Percentiles rank a stretch among this genome's conserved stretches.
Conservation (phyloP, 2,329 filamentous ascomycete genomes). For the Fusarium longipes region DNA sequence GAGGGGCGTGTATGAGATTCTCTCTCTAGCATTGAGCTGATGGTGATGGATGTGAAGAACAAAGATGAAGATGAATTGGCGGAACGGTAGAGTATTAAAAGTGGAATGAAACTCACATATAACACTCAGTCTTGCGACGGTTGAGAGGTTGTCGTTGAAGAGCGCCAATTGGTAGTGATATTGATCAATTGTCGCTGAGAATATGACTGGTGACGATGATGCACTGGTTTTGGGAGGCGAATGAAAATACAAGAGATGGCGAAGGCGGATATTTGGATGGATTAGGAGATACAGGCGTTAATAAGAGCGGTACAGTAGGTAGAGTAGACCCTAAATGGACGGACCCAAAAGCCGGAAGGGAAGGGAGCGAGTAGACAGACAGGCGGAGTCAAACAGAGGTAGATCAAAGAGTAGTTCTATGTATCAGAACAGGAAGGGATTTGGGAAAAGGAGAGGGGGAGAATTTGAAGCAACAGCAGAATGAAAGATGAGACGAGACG, state of each 20-base stretch:
- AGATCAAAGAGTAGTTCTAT: background rate
- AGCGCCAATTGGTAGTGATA: background rate
- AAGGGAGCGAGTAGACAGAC: background rate
- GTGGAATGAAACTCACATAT: slow-evolving; percentile 5
- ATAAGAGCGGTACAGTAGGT: slow-evolving; percentile 2
- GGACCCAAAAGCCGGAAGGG: slow-evolving; percentile 20
- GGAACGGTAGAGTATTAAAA: background rate
- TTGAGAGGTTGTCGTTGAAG: slow-evolving; percentile 1
- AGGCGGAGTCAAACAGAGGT: background rate
- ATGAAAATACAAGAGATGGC: background rate
- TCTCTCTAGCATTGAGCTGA: slow-evolving; percentile 7
- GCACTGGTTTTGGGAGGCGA: slow-evolving; percentile 7
- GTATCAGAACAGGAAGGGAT: background rate
- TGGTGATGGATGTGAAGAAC: slow-evolving; percentile 3
- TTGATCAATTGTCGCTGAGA: background rate
- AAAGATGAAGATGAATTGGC: background rate
- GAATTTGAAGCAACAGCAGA: slow-evolving; percentile 6
- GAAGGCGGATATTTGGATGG: slow-evolving; percentile 19
- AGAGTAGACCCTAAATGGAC: slow-evolving; percentile 32
- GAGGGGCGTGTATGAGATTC: slow-evolving; percentile 29
- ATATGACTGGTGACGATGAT: slow-evolving; percentile 9
- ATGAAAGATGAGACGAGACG: slow-evolving; percentile 22
- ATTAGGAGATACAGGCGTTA: background rate
- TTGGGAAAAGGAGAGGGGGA: slow-evolving; percentile 1
- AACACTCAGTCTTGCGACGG: background rate